Evolutionary conservation across 345 rosid species (phyloP).

Genomic region (Pugionium cornutum): DNA sequence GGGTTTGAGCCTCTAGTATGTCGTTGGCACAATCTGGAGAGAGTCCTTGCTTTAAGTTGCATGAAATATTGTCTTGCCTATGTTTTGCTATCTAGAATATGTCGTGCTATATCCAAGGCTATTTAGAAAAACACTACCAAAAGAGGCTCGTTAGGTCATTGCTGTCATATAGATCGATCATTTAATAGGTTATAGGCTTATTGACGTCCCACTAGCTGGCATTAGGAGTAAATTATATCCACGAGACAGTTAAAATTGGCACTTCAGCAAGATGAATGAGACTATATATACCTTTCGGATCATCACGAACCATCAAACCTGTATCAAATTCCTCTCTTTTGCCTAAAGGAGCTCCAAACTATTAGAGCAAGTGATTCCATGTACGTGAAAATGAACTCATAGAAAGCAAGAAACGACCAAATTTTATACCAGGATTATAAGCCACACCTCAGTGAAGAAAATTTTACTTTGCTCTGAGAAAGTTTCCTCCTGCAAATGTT

Average conservation of each 20-base stretch:
- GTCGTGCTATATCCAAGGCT: too few species aligned
- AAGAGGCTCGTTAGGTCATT: slow-evolving; percentile 9
- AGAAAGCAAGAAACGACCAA: slow-evolving; percentile 2
- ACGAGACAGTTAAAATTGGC: slow-evolving; percentile 9
- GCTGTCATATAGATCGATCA: neutral
- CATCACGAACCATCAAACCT: slow-evolving; percentile 35
- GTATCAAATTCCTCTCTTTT: slow-evolving; percentile 44
- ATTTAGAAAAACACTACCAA: slow-evolving; percentile 19
- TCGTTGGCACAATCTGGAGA: too few species aligned
- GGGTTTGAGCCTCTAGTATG: too few species aligned
- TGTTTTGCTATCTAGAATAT: too few species aligned
- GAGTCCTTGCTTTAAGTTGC: too few species aligned
- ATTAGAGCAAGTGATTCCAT: slow-evolving; percentile 30
- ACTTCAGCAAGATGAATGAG: neutral
- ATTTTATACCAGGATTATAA: slow-evolving; percentile 27
- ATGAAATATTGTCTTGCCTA: too few species aligned
- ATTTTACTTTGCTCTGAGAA: slow-evolving; percentile 42
- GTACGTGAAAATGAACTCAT: slow-evolving; percentile 23
- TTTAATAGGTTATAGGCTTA: too few species aligned
- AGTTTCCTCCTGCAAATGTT: slow-evolving; percentile 63
- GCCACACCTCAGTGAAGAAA: slow-evolving; percentile 52
- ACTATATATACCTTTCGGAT: slow-evolving; percentile 43
- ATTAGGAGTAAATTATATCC: neutral
- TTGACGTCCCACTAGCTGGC: slow-evolving; percentile 2
- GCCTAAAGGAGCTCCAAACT: slow-evolving; percentile 46